Conservation (phyloP, 2,329 filamentous ascomycete genomes). For the Calcarisporium arbuscula region DNA sequence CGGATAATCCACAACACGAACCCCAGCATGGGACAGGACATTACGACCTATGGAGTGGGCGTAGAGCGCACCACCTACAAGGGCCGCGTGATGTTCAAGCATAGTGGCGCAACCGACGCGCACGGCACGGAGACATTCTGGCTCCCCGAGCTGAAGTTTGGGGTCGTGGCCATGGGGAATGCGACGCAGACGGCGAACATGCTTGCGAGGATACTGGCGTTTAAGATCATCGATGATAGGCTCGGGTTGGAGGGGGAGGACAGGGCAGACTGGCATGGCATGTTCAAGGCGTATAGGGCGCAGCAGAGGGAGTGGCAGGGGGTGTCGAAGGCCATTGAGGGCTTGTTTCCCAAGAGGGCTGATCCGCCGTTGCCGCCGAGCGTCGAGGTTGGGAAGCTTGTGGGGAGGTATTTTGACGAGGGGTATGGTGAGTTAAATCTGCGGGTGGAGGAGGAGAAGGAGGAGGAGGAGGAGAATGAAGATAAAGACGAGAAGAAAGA, state of each 20-base stretch:
- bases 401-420: conserved; percentile 38
- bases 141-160: conserved; percentile 22
- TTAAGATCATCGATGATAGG: too few species aligned
- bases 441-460: conserved; percentile 9
- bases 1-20: conserved; percentile 22
- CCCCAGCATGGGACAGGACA: conserved; percentile 9
- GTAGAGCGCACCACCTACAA: conserved; percentile 18
- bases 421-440: conserved; percentile 28
- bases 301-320: too few species aligned
- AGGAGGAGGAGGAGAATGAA: conserved; percentile 7
- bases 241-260: too few species aligned
- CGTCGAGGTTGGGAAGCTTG: conserved; percentile 24
- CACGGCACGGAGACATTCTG: conserved; percentile 21
- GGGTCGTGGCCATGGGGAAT: conserved; percentile 14
- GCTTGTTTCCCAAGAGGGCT: conserved; percentile 31
- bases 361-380: conserved; percentile 27
- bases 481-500: too few species aligned
- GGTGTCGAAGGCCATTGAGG: conserved; percentile 26
- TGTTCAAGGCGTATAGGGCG: too few species aligned
- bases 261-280: too few species aligned
- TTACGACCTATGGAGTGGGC: conserved; percentile 19
- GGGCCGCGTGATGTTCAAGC: conserved; percentile 20
- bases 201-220: too few species aligned
- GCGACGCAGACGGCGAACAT: too few species aligned
- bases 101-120: conserved; percentile 19